Conservation (phyloP, 768 basidiomycete genomes). For the Gloeostereum incarnatum region DNA sequence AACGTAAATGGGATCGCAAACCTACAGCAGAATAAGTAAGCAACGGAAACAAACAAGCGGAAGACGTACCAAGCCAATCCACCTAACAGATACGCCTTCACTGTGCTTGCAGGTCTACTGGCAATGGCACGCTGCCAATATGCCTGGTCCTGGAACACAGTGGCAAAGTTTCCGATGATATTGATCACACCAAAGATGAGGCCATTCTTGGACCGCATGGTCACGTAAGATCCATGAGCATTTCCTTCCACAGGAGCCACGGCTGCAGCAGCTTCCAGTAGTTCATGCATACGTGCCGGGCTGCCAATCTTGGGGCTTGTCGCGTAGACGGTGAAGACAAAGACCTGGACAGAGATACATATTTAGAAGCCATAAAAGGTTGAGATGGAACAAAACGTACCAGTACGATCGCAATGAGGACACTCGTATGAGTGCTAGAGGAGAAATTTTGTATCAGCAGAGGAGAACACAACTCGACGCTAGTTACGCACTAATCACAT, state of each 20-base stretch:
- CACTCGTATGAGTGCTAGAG: slow-evolving; percentile 72
- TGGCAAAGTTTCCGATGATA: slow-evolving; percentile 76
- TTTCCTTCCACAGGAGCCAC: slow-evolving; percentile 67
- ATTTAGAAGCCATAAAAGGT: neutral
- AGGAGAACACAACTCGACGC: neutral
- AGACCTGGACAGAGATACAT: slow-evolving; percentile 16
- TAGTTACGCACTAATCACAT: slow-evolving; percentile 67
- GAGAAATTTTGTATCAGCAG: neutral
- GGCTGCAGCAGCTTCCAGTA: slow-evolving; percentile 52
- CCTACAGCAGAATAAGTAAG: slow-evolving; percentile 20
- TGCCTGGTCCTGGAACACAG: slow-evolving; percentile 52
- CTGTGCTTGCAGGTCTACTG: slow-evolving; percentile 70
- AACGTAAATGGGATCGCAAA: slow-evolving; percentile 85
- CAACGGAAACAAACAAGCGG: neutral
- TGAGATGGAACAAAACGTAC: slow-evolving; percentile 10
- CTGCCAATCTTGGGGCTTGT: slow-evolving; percentile 76
- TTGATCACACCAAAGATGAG: slow-evolving; percentile 85
- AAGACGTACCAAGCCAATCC: slow-evolving; percentile 69
- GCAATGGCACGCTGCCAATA: slow-evolving; percentile 95
- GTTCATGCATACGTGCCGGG: slow-evolving; percentile 66
- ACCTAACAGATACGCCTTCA: slow-evolving; percentile 86
- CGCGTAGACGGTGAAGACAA: slow-evolving; percentile 75
- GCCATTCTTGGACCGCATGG: slow-evolving; percentile 69
- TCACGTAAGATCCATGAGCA: slow-evolving; percentile 77
- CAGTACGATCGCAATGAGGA: slow-evolving; percentile 83